Percentiles rank a stretch among this genome's conserved stretches.
Conservation (phyloP, 768 basidiomycete genomes). For the Lentinula detonsa region DNA sequence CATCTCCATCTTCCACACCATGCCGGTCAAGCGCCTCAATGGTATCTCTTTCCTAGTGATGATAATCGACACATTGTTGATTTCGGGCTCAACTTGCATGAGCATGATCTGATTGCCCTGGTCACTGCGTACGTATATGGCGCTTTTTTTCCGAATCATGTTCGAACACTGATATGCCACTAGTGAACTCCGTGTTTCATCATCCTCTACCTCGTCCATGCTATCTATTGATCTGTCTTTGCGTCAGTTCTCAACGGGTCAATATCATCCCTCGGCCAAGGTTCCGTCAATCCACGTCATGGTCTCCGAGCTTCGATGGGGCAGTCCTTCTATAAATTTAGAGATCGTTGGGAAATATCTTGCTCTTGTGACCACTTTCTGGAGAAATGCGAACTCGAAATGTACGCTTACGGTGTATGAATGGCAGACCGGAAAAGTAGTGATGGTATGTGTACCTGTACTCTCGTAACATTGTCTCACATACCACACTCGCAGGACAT, state of each 20-base stretch:
- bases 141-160: background rate
- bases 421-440: constrained; percentile 33
- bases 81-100: constrained; percentile 34
- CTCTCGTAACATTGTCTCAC: background rate
- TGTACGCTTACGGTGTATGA: constrained; percentile 34
- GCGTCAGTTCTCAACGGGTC: constrained; percentile 16
- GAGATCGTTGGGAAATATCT: constrained; percentile 41
- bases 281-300: constrained; percentile 7
- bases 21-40: constrained; percentile 17
- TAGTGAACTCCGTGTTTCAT: background rate
- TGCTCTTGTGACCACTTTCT: constrained; percentile 28
- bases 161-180: background rate
- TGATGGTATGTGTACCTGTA: constrained; percentile 22
- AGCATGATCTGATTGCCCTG: constrained; percentile 38
- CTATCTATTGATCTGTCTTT: constrained; percentile 10
- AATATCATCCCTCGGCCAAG: constrained; percentile 11
- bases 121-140: constrained; percentile 30
- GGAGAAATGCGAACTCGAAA: constrained; percentile 3
- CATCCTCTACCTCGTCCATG: background rate
- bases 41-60: constrained; percentile 19
- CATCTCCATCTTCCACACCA: constrained; percentile 26
- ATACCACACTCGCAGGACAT: constrained; percentile 9
- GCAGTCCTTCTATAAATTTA: constrained; percentile 29
- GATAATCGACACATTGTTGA: constrained; percentile 29
- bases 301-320: constrained; percentile 12